Conservation (phyloP, 345 rosid genomes). For the Zanthoxylum bungeanum region DNA sequence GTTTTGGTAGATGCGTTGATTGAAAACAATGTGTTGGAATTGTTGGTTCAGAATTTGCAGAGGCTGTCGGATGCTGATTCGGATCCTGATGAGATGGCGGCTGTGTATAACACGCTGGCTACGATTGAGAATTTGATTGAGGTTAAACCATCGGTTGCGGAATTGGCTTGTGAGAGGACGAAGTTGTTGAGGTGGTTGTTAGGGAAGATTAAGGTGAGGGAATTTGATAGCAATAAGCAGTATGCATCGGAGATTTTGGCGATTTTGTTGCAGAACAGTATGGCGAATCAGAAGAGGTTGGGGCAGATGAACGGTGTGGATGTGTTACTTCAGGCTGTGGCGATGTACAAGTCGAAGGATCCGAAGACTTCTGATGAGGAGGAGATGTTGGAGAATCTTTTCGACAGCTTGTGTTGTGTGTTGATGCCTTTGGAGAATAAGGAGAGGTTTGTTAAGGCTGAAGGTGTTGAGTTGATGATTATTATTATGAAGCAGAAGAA, state of each 20-base stretch:
- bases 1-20: slow-evolving; percentile 64
- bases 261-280: slow-evolving; percentile 77
- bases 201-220: slow-evolving; percentile 74
- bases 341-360: slow-evolving; percentile 87
- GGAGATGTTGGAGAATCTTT: slow-evolving; percentile 95
- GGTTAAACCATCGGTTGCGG: slow-evolving; percentile 89
- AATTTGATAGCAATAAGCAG: slow-evolving; percentile 88
- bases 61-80: slow-evolving; percentile 56
- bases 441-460: slow-evolving; percentile 94
- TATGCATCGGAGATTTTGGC: slow-evolving; percentile 94
- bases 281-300: slow-evolving; percentile 78
- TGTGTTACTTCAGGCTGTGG: slow-evolving; percentile 86
- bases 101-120: slow-evolving; percentile 69
- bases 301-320: slow-evolving; percentile 99
- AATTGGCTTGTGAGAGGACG: slow-evolving; percentile 84
- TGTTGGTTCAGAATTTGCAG: slow-evolving; percentile 85
- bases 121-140: slow-evolving; percentile 90
- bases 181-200: slow-evolving; percentile 78
- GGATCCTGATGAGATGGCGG: slow-evolving; percentile 78
- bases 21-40: slow-evolving; percentile 84
- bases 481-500: slow-evolving; percentile 98
- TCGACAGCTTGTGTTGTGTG: slow-evolving; percentile 83
- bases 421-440: slow-evolving; percentile 98
- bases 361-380: slow-evolving; percentile 90
- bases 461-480: slow-evolving; percentile 98